Evolutionary conservation across 2,329 filamentous ascomycete species (phyloP), one percentile per base, ranked within the genome.

Genomic region (Dothistroma pini): DNA sequence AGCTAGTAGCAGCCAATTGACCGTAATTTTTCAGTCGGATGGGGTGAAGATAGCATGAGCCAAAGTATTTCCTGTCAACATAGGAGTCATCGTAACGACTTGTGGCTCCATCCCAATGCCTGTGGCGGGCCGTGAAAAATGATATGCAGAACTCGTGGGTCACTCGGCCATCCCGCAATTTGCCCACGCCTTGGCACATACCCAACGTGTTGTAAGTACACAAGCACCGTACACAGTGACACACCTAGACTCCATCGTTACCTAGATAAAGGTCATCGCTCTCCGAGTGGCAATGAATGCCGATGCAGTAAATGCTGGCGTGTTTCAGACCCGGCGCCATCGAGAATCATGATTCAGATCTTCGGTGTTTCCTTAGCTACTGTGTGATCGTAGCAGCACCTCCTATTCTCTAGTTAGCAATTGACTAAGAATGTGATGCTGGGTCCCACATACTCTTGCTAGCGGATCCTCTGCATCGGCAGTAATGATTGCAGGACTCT

Each of bases 401-500:
- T 72, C 70, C 70, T 72, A 52, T 25, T 35, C 7, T 29, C 12
- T 38, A 14, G 50, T 66, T 32, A 65, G 60, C 56, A 29, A 34
- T 54, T 41, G n/a, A 44, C 32, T 19, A 41, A 35, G 21, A 21
- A 16, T 31, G 19, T 38, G n/a, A 32, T 14, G 11, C 10, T 14
- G 10, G 48, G 21, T 19, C 29, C 19, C 22, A 75, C 81, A 76
- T 75, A 84, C 82, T 75, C 81, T 78, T 71, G 83, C 79, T 67
- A 85, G 75, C 71, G 80, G 84, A 79, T 90, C 86, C 19, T 72
- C 82, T 71, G 84, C 78, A 68, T 85, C 83, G 60, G 82, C 82
- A 60, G 83, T 84, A 56, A 87, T 77, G 56, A 88, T 77, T 32
- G 82, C 80, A 29, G 89, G 87, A 73, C 86, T 90, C 57, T 86